phyloP scores from a whole-genome alignment of 2,329 filamentous ascomycete genomes.

The Claviceps sp. region DNA sequence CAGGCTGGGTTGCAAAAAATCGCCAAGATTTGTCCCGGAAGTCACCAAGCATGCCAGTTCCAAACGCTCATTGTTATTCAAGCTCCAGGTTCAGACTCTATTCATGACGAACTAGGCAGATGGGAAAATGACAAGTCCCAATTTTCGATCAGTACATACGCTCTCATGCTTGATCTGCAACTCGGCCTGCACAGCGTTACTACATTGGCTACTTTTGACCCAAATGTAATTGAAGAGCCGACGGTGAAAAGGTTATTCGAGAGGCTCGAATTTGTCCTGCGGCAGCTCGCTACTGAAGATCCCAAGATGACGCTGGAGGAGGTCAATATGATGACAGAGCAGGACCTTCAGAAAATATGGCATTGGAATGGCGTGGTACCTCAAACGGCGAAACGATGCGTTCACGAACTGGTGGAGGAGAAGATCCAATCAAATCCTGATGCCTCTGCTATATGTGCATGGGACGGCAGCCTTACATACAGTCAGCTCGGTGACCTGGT shows the following conservation, averaged over 20 bases:
- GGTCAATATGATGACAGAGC: background rate
- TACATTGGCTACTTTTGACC: background rate
- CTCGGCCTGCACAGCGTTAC: too few relatives aligned
- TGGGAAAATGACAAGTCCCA: background rate
- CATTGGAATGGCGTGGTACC: constrained; percentile 32
- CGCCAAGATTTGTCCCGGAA: constrained; percentile 7
- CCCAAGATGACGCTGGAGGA: background rate
- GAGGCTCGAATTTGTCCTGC: background rate
- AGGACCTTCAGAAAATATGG: constrained; percentile 32
- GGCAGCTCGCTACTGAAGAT: background rate
- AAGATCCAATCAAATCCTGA: constrained; percentile 23
- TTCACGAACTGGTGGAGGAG: constrained; percentile 33
- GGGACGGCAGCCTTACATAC: constrained; percentile 36
- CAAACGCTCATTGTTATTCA: constrained; percentile 16
- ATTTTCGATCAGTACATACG: background rate
- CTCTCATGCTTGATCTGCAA: background rate
- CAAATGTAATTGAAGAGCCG: background rate
- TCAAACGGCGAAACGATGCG: constrained; percentile 25
- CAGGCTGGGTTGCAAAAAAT: constrained; percentile 13
- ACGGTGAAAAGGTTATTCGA: background rate
- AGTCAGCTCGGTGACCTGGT: constrained; percentile 29
- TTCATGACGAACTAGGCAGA: background rate
- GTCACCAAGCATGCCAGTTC: constrained; percentile 12
- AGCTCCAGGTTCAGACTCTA: too few relatives aligned
- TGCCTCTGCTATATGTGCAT: constrained; percentile 32